phyloP scores from a whole-genome alignment of 805 yeast genomes.

The Myxozyma lipomycoides region DNA sequence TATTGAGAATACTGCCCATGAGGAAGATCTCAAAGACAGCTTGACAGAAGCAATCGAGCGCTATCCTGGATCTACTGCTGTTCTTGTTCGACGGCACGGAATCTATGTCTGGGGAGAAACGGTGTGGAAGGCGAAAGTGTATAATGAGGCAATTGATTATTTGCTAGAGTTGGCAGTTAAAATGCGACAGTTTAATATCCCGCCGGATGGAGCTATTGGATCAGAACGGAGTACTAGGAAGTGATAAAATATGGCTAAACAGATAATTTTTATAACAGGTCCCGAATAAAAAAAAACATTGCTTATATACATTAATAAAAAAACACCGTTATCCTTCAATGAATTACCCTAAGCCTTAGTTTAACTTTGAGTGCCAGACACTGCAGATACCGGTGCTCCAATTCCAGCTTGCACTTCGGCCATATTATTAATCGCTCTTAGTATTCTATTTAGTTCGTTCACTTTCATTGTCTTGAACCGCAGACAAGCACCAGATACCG shows the following conservation, averaged over 20 bases:
- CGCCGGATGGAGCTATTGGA: conserved; percentile 33
- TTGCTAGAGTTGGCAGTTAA: conserved; percentile 78
- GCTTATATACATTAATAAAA: too few species aligned
- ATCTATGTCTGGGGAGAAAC: conserved; percentile 95
- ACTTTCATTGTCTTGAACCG: conserved; percentile 54
- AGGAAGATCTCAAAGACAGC: conserved; percentile 71
- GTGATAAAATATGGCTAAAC: background rate
- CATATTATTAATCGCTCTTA: conserved; percentile 59
- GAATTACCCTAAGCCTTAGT: background rate
- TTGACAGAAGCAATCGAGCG: conserved; percentile 59
- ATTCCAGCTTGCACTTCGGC: conserved; percentile 35
- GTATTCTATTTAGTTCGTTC: conserved; percentile 69
- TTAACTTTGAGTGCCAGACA: background rate
- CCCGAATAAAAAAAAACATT: too few species aligned
- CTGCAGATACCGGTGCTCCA: conserved; percentile 1
- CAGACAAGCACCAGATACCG: conserved; percentile 59
- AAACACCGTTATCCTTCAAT: background rate
- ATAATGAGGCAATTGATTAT: conserved; percentile 90
- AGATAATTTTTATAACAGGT: too few species aligned
- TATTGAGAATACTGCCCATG: conserved; percentile 85
- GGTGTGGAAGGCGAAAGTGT: conserved; percentile 88
- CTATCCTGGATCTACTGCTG: conserved; percentile 79
- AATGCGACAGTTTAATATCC: conserved; percentile 68
- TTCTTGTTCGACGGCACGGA: conserved; percentile 88
- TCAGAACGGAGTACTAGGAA: conserved; percentile 22